phyloP scores from a whole-genome alignment of 108 stramenopile genomes.

The Craspedostauros australis region DNA sequence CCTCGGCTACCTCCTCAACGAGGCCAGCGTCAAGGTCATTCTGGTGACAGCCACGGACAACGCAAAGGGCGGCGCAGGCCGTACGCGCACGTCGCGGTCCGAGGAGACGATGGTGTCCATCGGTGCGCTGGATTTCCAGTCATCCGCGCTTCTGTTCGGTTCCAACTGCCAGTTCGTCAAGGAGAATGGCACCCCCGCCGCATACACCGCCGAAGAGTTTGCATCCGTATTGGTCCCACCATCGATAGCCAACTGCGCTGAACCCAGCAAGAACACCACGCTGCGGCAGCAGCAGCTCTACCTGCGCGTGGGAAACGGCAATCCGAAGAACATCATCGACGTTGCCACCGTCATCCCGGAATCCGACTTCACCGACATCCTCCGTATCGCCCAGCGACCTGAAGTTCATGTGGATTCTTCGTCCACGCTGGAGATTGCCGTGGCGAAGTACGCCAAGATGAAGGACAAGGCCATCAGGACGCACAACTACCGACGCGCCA shows the following conservation, averaged over 20 bases:
- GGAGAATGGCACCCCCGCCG: not conserved
- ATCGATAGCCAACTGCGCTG: slow-evolving; percentile 3
- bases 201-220: slow-evolving; percentile 21
- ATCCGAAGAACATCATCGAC: slow-evolving; percentile 10
- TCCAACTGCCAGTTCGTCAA: not conserved
- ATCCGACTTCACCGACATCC: slow-evolving; percentile 1
- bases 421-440: slow-evolving; percentile 8
- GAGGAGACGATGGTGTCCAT: slow-evolving; percentile 25
- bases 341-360: slow-evolving; percentile 5
- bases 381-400: slow-evolving; percentile 17
- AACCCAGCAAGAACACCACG: slow-evolving; percentile 6
- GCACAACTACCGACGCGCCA: slow-evolving; percentile 20
- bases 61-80: no score
- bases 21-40: slow-evolving; percentile 23
- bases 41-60: slow-evolving; percentile 19
- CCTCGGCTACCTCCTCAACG: slow-evolving; percentile 17
- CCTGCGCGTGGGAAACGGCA: slow-evolving; percentile 17
- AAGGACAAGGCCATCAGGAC: slow-evolving; percentile 12
- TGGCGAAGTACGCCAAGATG: not conserved
- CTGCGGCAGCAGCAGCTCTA: slow-evolving; percentile 15
- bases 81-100: slow-evolving; percentile 14
- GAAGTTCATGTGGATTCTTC: slow-evolving; percentile 18
- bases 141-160: slow-evolving; percentile 18
- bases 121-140: slow-evolving; percentile 15
- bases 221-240: slow-evolving; percentile 12